Base-by-base conservation (phyloP, 1,284 basidiomycete species). In the Coniferiporia sulphurascens region DNA sequence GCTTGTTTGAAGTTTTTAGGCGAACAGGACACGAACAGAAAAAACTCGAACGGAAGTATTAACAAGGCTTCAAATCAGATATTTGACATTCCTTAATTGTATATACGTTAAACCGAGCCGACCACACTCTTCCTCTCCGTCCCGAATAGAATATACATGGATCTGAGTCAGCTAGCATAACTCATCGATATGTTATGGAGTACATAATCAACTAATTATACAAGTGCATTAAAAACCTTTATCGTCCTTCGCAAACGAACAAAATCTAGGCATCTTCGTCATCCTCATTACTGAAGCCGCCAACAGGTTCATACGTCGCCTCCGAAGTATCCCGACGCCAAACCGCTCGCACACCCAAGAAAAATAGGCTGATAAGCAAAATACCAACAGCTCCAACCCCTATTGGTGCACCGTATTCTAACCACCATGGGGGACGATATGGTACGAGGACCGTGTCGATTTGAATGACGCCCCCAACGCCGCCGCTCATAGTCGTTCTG, bases 371-470 rank as follows among this genome's bases (percentile, higher is more conserved):
- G 60, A 90, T 89, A 2, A 81, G 63, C 32, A 78, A 55, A 13
- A 85, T 70, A 7, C 89, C 86, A 22, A 83, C 56, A 2, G 75
- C 69, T 5, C 85, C 83, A 3, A 87, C 82, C 13, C 79, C 73
- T 3, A 79, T 67, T 0, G 90, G 89, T 4, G 77, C 76, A 48
- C 88, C 86, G 65, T 86, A 91, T 64, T 82, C 77, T 55, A 81
- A 73, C 81, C 86, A 91, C 90, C 89, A 92, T 13, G 85, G 79
- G 0, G 96, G 93, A 62, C 87, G 76, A 71, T 95, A 99, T 17
- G 96, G 96, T 41, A 86, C 68, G 46, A 98, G 75, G 8, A 98
- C 79, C 22, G 81, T 78, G 74, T 98, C 92, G 63, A 99, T 88
- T 71, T 89, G 82, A 59, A 98, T 81, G 27, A 98, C 92, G 3